Evolutionary conservation across 2,329 filamentous ascomycete species (phyloP), one percentile per base, ranked within the genome.

Genomic region (Fusarium algeriense): DNA sequence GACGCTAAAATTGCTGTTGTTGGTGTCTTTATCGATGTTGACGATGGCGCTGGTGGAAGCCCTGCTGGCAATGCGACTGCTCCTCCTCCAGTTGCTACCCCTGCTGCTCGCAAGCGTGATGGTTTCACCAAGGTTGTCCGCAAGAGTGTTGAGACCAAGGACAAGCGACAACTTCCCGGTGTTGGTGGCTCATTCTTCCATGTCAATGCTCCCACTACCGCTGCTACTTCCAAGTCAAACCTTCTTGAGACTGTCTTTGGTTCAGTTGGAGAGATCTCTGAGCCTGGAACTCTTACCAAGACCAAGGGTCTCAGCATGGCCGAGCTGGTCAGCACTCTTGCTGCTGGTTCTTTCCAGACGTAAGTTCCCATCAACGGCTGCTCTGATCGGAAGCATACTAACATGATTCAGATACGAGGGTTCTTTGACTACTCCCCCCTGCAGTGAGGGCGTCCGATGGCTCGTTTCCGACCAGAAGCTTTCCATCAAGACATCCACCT

Each of bases 401-500:
- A 69, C 13, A 30, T 5, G 7, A 0, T 30, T 0, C 6, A 77
- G 75, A 20, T 91, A 91, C 80, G 77, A 79, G 19, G 89, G 89
- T 20, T 89, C 87, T 17, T 80, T 91, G 37, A 91, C 89, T 28
- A 90, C 88, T 0, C 89, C 89, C 19, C 89, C 89, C 7, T 91
- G 89, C 80, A 82, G 82, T 10, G 87, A 90, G 79, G 86, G 85
- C 26, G 80, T 90, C 12, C 80, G 78, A n/a, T 90, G 87, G 83
- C 80, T 88, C 56, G 79, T 89, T 38, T 84, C 84, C 55, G 78
- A 82, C 67, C 75, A 86, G 64, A 83, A 85, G 40, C 77, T 89
- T 5, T 76, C 79, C 44, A 79, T 90, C 65, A 80, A 83, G 67
- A 81, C 86, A 1, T 50, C 67, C 2, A 69, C 67, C 4, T 70